phyloP scores from a whole-genome alignment of 768 basidiomycete species.

The Serendipita sp. region DNA sequence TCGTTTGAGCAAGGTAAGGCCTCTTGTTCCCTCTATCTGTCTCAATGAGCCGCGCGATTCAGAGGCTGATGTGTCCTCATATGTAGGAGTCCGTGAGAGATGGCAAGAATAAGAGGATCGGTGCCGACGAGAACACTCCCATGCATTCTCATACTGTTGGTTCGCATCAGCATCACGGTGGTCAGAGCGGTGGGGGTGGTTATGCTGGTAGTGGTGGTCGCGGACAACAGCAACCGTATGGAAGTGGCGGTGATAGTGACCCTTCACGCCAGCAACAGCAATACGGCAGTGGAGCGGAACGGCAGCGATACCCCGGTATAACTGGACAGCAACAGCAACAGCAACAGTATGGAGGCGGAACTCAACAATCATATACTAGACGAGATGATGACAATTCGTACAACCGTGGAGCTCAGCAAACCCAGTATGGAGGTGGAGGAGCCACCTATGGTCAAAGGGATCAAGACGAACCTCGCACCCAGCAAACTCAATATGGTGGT shows the following conservation, averaged over 20 bases:
- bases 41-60: neutral
- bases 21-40: neutral
- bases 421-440: no score
- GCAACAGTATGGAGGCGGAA: neutral
- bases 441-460: constrained; percentile 22
- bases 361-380: neutral
- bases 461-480: constrained; percentile 18
- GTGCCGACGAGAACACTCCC: constrained; percentile 25
- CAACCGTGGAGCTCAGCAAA: no score
- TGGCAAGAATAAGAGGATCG: constrained; percentile 42
- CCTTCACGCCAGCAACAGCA: neutral
- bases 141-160: neutral
- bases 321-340: neutral
- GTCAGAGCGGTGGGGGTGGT: neutral
- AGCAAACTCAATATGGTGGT: constrained; percentile 6
- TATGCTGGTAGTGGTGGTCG: neutral
- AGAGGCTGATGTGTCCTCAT: no score
- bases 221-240: neutral
- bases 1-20: constrained; percentile 36
- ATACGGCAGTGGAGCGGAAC: neutral
- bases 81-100: constrained; percentile 38
- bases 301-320: neutral
- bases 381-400: no score
- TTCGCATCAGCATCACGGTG: neutral
- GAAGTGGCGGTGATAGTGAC: neutral